Evolutionary conservation across 805 yeast species (phyloP), one percentile per base, ranked within the genome.

Genomic region (Hagleromyces aurorensis): DNA sequence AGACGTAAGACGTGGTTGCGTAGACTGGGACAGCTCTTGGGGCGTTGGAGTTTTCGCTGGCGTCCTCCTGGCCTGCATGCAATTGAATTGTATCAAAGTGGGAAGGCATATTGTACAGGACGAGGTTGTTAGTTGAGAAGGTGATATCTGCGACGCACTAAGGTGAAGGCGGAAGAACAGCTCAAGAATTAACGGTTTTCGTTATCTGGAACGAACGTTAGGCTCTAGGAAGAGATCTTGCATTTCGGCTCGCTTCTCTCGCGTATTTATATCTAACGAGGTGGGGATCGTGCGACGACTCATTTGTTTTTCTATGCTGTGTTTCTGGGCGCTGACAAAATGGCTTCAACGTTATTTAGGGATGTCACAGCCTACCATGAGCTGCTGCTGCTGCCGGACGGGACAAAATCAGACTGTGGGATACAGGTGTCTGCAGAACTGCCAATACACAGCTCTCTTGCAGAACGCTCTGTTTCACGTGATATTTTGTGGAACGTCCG

Each of bases 1-100:
- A 89, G 22, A 78, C 91, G 51, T 74, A 89, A 8, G 97, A 89
- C 2, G 94, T 72, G 7, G 95, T 75, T 25, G 96, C 89, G 56
- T 83, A 87, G 55, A 89, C 83, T 35, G 97, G 96, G 19, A 83
- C 86, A 7, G 96, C 96, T 56, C 96, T 73, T 33, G 95, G 71
- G 34, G 77, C 67, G 56, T 71, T 69, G 9, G 76, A 65, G 38
- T 70, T 66, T 37, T 61, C 66, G 23, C 72, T 64, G 19, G 69
- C 64, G 44, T 82, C 87, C 38, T 68, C 69, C 64, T 86, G 95
- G 42, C 98, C 98, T 32, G 96, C 96, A 61, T 89, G 97, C 46
- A 89, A 72, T 67, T 89, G 96, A 35, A 82, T 67, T 17, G 96
- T 87, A 50, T 87, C 96, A 49, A 84, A 85, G 50, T 79, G 87